Evolutionary conservation across 345 rosid species (phyloP).

Genomic region (Arabis alpina): DNA sequence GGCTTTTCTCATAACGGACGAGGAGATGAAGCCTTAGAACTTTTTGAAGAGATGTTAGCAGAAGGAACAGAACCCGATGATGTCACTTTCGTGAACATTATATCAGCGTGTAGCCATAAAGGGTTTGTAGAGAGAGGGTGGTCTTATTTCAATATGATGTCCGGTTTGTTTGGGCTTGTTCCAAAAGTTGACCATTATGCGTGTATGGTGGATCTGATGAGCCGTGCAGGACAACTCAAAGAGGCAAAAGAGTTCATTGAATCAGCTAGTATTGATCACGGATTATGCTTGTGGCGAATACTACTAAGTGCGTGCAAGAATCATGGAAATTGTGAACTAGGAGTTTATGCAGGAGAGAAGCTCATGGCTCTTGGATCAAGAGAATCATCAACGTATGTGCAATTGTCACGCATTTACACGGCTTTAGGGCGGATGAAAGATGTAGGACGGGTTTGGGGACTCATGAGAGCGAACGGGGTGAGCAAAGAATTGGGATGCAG

Average conservation of each 20-base stretch:
- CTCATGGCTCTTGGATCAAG: conserved; percentile 66
- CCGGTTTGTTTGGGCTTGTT: conserved; percentile 45
- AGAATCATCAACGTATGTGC: conserved; percentile 73
- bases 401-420: conserved; percentile 57
- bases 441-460: conserved; percentile 59
- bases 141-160: conserved; percentile 63
- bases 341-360: conserved; percentile 79
- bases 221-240: conserved; percentile 68
- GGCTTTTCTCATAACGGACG: conserved; percentile 57
- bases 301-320: conserved; percentile 68
- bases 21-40: conserved; percentile 53
- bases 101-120: conserved; percentile 78
- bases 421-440: conserved; percentile 58
- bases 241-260: conserved; percentile 81
- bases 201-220: conserved; percentile 81
- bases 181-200: conserved; percentile 78
- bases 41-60: conserved; percentile 61
- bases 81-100: conserved; percentile 64
- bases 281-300: conserved; percentile 69
- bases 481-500: conserved; percentile 79
- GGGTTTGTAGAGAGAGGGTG: conserved; percentile 73
- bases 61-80: conserved; percentile 63
- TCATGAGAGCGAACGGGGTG: conserved; percentile 61
- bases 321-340: conserved; percentile 61
- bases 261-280: conserved; percentile 62